Evolutionary conservation across 2,329 filamentous ascomycete genomes (phyloP).

Genomic region (Dactylellina haptotyla): DNA sequence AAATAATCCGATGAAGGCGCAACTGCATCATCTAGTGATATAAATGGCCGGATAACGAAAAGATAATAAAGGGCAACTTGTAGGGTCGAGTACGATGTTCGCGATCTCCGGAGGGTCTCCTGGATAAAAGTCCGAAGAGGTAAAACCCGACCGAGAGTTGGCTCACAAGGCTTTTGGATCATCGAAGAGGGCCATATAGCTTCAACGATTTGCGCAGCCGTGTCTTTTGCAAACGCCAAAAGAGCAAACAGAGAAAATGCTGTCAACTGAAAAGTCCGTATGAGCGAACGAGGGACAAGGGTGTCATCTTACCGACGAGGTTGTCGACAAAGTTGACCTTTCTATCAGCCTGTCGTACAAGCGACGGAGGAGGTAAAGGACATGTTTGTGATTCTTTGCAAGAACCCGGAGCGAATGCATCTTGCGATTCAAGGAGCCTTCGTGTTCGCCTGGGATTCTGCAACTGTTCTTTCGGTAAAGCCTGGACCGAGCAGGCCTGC

Average conservation of each 20-base stretch:
- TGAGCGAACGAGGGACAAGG: conserved; percentile 18
- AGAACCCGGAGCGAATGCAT: conserved; percentile 68
- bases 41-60: conserved; percentile 88
- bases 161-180: conserved; percentile 77
- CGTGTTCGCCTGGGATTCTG: conserved; percentile 67
- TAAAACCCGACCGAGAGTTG: conserved; percentile 78
- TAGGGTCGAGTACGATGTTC: conserved; percentile 95
- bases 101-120: conserved; percentile 91
- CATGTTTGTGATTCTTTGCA: conserved; percentile 69
- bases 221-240: conserved; percentile 71
- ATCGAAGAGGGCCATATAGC: conserved; percentile 95
- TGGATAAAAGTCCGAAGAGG: conserved; percentile 96
- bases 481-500: conserved; percentile 59
- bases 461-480: conserved; percentile 71
- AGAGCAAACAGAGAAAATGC: conserved; percentile 53
- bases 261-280: conserved; percentile 55
- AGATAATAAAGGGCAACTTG: conserved; percentile 97
- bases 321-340: conserved; percentile 96
- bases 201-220: conserved; percentile 95
- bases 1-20: conserved; percentile 30
- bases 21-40: conserved; percentile 70
- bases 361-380: conserved; percentile 70
- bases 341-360: conserved; percentile 87
- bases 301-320: conserved; percentile 83
- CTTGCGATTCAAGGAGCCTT: conserved; percentile 54